These are phyloP conservation scores for Wallacemonas collosoma DNA, from an alignment of 208 protist species.

Conservation along the genomic window DNA sequence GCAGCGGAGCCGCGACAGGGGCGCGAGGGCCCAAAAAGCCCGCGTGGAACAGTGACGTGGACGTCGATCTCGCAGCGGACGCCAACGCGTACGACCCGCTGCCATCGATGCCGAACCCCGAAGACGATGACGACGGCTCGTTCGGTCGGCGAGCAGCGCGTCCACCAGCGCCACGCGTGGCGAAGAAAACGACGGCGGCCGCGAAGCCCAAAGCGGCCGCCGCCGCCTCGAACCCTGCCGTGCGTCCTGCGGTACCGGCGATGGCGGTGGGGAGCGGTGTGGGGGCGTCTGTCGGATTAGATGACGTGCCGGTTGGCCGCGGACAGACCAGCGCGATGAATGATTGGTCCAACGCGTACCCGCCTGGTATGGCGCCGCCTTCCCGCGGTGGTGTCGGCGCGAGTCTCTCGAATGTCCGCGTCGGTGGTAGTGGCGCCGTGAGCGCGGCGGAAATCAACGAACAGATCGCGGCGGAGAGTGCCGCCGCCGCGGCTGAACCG, in stretches of 20 bases:
- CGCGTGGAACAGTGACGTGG: constrained; percentile 68
- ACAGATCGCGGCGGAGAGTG: constrained; percentile 32
- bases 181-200: constrained; percentile 10
- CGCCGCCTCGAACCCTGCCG: not conserved
- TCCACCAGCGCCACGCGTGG: not conserved
- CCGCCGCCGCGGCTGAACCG: constrained; percentile 55
- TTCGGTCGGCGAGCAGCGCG: not conserved
- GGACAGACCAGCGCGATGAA: constrained; percentile 29
- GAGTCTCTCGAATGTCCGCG: constrained; percentile 1
- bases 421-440: not conserved
- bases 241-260: not conserved
- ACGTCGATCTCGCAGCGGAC: constrained; percentile 26
- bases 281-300: constrained; percentile 28
- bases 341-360: constrained; percentile 47
- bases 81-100: constrained; percentile 2
- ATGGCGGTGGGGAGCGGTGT: constrained; percentile 1
- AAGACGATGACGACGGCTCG: not conserved
- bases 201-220: not conserved
- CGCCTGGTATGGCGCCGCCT: constrained; percentile 32
- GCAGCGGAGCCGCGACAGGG: not conserved
- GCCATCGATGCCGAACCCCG: constrained; percentile 4
- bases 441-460: constrained; percentile 29
- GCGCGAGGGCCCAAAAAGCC: constrained; percentile 27
- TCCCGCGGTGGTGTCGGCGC: not conserved
- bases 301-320: constrained; percentile 52